A percentile compares a stretch with the other conserved stretches of the same genome.
Conservation (phyloP, 2,329 filamentous ascomycete genomes). For the Huntiella moniliformis region DNA sequence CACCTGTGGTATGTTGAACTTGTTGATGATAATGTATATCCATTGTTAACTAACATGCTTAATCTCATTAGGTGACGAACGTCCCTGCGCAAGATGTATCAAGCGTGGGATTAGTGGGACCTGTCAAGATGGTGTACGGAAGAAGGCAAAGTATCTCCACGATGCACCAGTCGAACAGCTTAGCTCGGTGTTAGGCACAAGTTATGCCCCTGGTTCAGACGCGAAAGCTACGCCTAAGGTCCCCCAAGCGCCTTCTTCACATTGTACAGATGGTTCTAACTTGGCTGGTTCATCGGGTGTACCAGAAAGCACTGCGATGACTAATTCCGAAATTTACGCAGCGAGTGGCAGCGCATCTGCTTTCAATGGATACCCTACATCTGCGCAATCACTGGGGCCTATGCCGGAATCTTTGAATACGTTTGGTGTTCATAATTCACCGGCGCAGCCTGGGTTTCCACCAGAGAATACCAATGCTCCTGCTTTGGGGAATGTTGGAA, state of each 20-base stretch:
- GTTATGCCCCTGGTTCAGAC: constrained; percentile 34
- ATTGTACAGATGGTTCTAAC: too few species aligned
- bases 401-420: too few species aligned
- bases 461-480: too few species aligned
- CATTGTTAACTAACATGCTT: neutral
- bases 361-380: too few species aligned
- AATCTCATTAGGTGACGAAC: constrained; percentile 59
- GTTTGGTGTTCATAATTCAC: too few species aligned
- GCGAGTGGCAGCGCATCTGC: constrained; percentile 25
- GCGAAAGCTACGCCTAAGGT: too few species aligned
- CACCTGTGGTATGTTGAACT: constrained; percentile 66
- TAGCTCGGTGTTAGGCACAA: constrained; percentile 62
- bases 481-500: constrained; percentile 9
- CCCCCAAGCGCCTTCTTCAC: too few species aligned
- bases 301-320: constrained; percentile 25
- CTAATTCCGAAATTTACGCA: constrained; percentile 30
- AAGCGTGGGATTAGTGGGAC: constrained; percentile 79
- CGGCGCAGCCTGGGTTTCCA: too few species aligned
- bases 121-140: constrained; percentile 90
- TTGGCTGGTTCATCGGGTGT: constrained; percentile 14
- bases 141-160: constrained; percentile 97
- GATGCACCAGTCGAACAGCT: constrained; percentile 83
- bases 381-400: too few species aligned
- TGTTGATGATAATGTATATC: neutral
- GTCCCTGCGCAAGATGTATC: constrained; percentile 83